Evolutionary conservation across 2,329 filamentous ascomycete genomes (phyloP).

Genomic region (Penicillium sp.): DNA sequence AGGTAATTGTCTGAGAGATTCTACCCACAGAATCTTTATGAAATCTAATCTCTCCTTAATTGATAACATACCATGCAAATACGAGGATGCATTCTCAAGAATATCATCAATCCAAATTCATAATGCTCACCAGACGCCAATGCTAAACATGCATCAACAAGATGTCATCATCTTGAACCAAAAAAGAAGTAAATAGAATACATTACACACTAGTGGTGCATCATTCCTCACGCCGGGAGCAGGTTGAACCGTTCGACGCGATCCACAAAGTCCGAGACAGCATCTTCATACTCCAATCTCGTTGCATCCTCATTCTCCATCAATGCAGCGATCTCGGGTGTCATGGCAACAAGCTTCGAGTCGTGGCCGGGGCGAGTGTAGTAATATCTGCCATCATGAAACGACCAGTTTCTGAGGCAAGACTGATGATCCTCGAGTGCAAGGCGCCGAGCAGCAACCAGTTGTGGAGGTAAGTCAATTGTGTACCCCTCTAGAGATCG

Average conservation of each 20-base stretch:
- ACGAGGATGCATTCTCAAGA: neutral
- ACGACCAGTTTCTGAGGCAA: constrained; percentile 52
- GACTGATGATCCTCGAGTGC: constrained; percentile 47
- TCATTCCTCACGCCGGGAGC: neutral
- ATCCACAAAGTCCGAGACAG: constrained; percentile 24
- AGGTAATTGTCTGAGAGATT: neutral
- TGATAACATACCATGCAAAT: neutral
- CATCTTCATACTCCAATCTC: constrained; percentile 23
- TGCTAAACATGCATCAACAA: constrained; percentile 15
- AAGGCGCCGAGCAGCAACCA: constrained; percentile 28
- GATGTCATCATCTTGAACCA: neutral
- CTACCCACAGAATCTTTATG: neutral
- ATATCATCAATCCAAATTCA: neutral
- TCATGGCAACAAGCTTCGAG: constrained; percentile 48
- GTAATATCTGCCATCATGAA: constrained; percentile 47
- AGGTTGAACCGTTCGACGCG: constrained; percentile 18
- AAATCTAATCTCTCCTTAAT: neutral
- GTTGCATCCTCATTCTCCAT: constrained; percentile 23
- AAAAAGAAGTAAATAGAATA: neutral
- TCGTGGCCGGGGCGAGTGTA: constrained; percentile 47
- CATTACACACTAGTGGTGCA: neutral
- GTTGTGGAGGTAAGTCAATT: constrained; percentile 22
- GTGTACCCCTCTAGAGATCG: constrained; percentile 2
- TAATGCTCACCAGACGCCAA: constrained; percentile 6
- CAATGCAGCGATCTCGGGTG: constrained; percentile 25